Base-by-base conservation (phyloP, 306 rosid species). In the Fragaria nilgerrensis region DNA sequence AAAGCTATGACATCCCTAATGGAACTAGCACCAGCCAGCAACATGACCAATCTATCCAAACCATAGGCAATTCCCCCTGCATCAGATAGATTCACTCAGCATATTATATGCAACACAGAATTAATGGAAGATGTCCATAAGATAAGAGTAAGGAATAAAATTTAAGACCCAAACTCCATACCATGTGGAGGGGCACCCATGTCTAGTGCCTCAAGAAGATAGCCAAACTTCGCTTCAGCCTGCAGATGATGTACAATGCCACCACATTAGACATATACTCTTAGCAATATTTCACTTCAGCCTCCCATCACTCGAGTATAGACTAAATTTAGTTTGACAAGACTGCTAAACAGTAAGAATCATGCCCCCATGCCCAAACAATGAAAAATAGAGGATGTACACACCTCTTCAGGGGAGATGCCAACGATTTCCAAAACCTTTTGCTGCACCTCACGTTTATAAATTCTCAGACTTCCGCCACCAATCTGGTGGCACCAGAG, bases 101-200 rank as follows among this genome's bases (percentile, higher is more conserved):
- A 25, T 61, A 23, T 61, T 5, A 23, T 27, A 61, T 27, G 9
- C 17, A 41, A 29, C 10, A 2, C 3, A 34, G 44, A 11, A 63
- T 2, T 5, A 1, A 17, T 9, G 1, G 43, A 29, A 32, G 68
- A 29, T 32, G 68, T 32, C 1, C 43, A 17, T 29, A 27, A 29
- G 11, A 29, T 32, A 63, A 19, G 17, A 32, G 68, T 34, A 32
- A 2, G n/a, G 9, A 29, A 63, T 16, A 37, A 32, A 15, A 32
- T 7, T 6, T 32, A 27, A 9, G 27, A 11, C 14, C 10, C 29
- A 20, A 75, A 41, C 11, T 72, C 65, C 83, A 81, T 92, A 95
- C 99, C 99, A 78, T 92, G 99, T 56, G 99, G 97, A 77, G 97
- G 99, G 84, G 97, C 99, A 65, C 97, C 99, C 97, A 92, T 95